phyloP scores from a whole-genome alignment of 2,329 filamentous ascomycete species.

The Aspergillus sp. region DNA sequence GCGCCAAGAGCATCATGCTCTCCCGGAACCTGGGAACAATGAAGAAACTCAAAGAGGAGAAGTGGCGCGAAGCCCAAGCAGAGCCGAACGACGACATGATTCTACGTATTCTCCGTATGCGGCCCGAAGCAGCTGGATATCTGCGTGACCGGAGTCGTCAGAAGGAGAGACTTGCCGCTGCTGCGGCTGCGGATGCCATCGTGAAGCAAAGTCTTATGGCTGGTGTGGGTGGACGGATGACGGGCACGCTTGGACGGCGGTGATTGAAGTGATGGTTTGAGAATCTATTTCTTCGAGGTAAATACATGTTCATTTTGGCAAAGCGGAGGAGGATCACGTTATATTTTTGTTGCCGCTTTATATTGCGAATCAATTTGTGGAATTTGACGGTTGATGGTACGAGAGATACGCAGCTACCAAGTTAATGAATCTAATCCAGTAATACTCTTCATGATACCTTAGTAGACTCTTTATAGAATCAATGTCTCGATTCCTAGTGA shows the following conservation, averaged over 20 bases:
- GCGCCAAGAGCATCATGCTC: conserved; percentile 74
- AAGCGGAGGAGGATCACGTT: too few species aligned
- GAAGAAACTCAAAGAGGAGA: conserved; percentile 92
- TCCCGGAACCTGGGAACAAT: conserved; percentile 92
- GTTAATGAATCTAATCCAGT: neutral
- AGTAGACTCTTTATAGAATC: neutral
- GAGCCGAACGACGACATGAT: conserved; percentile 99
- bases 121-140: conserved; percentile 80
- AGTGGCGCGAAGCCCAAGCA: conserved; percentile 88
- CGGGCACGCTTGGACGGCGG: conserved; percentile 34
- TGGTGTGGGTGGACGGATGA: conserved; percentile 48
- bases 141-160: conserved; percentile 85
- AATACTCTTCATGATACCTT: neutral
- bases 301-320: too few species aligned
- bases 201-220: conserved; percentile 80
- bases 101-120: conserved; percentile 85
- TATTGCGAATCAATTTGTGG: too few species aligned
- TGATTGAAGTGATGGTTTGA: conserved; percentile 8
- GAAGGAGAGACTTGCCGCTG: conserved; percentile 84
- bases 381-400: neutral
- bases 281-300: neutral
- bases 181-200: conserved; percentile 87
- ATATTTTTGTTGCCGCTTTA: neutral
- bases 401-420: neutral
- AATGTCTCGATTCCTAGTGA: neutral